Evolutionary conservation across 495 filamentous ascomycete genomes (phyloP), one percentile per base, ranked within the genome.

Genomic region (Thermothielavioides terrestris): DNA sequence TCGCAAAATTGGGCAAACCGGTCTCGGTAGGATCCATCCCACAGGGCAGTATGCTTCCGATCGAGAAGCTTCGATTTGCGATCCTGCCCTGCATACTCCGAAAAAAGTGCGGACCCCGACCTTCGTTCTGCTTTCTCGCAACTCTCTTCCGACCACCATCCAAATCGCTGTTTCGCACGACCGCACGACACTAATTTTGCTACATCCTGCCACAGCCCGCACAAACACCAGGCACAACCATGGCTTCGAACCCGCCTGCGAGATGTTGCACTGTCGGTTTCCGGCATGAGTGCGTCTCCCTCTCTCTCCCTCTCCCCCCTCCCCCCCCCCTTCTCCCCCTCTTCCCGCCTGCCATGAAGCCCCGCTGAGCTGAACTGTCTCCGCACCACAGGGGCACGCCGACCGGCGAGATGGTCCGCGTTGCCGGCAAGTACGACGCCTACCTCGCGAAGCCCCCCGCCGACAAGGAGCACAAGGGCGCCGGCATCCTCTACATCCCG

Each of bases 401-500:
- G 5, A 70, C 61, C 5, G 76, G 76, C 52, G 56, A 58, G 46
- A 20, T 49, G 5, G 55, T 72, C 59, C 70, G 70, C 39, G 58
- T 78, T 27, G 64, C 53, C 46, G 69, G 64, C 54, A 65, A 65
- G 39, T 60, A 71, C 42, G 70, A 72, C 21, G 74, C 59, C 48
- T 79, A 78, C 61, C 57, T 77, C n/a, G 76, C 74, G 4, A 65
- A 60, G 2, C 73, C 77, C 5, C 59, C 68, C 2, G 63, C 66
- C 8, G 63, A 65, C 45, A 70, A 59, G 11, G 59, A 61, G 12
- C 68, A 74, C 65, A 68, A 74, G 43, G 69, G 72, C 48, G 67
- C 70, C 37, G 78, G 68, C 38, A 77, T 82, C 39, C 66, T 80
- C 46, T 69, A 70, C 63, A 56, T 87, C 35, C 76, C 80, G 30